Evolutionary conservation across 352 stramenopile genomes (phyloP).

Genomic region (Pythium aphanidermatum): DNA sequence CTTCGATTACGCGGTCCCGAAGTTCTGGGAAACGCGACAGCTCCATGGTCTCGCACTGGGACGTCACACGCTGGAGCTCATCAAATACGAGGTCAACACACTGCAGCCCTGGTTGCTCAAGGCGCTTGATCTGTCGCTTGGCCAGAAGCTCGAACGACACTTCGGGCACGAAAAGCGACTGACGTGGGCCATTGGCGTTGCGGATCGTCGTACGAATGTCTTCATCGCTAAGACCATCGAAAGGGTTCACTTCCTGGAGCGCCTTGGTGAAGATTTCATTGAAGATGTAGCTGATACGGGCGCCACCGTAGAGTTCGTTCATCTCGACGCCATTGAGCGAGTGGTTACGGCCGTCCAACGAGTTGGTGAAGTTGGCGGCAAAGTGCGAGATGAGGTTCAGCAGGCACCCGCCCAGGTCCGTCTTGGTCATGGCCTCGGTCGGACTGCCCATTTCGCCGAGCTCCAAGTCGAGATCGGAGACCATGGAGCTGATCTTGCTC

Average conservation of each 20-base stretch:
- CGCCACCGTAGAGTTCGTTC: constrained; percentile 94
- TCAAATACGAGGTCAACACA: constrained; percentile 99
- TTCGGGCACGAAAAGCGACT: constrained; percentile 98
- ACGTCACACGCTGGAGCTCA: constrained; percentile 95
- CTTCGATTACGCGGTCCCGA: constrained; percentile 94
- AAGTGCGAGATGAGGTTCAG: constrained; percentile 94
- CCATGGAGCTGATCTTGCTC: constrained; percentile 94
- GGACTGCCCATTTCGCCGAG: constrained; percentile 93
- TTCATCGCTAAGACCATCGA: constrained; percentile 96
- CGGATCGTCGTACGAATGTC: constrained; percentile 99
- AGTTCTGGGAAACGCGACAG: constrained; percentile 94
- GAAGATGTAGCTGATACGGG: constrained; percentile 98
- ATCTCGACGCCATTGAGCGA: constrained; percentile 73
- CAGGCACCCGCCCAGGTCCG: constrained; percentile 91
- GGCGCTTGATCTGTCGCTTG: constrained; percentile 94
- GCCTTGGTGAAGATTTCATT: constrained; percentile 94
- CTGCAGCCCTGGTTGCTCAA: constrained; percentile 95
- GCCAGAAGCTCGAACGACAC: constrained; percentile 98
- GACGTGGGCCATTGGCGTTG: constrained; percentile 96
- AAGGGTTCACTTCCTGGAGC: constrained; percentile 91
- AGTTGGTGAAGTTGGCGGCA: constrained; percentile 87
- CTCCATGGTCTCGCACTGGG: constrained; percentile 94
- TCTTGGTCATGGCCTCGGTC: constrained; percentile 84
- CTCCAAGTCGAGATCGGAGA: constrained; percentile 93
- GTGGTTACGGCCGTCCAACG: constrained; percentile 82